Conservation (phyloP, 169 alveolate species). For the Babesia gibsoni region DNA sequence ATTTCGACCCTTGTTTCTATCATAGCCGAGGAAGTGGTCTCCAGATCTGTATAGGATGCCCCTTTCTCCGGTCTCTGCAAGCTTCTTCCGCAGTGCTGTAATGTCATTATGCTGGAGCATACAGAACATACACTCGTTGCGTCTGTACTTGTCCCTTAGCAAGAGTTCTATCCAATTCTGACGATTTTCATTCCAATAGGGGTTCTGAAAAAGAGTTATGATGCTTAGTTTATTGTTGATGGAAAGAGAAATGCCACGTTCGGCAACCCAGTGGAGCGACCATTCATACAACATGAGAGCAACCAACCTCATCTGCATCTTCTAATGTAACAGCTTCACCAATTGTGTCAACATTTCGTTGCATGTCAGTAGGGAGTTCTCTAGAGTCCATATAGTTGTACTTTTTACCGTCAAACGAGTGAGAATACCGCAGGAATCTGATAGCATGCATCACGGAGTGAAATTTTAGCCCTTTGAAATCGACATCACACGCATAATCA, state of each 20-base stretch:
- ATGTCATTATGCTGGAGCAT: neutral
- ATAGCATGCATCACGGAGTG: conserved; percentile 12
- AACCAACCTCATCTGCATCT: conserved; percentile 6
- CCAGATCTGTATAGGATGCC: neutral
- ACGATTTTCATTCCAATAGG: conserved; percentile 52
- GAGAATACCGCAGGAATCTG: conserved; percentile 25
- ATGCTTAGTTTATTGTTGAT: neutral
- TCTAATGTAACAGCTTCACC: neutral
- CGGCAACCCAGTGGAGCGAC: neutral
- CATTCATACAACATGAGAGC: neutral
- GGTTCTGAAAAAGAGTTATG: conserved; percentile 44
- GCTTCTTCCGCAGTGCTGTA: conserved; percentile 2
- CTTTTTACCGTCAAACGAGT: neutral
- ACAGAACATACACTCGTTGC: conserved; percentile 32
- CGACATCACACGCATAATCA: conserved; percentile 1
- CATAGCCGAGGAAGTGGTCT: conserved; percentile 58
- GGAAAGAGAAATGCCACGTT: neutral
- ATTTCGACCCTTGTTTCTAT: conserved; percentile 68
- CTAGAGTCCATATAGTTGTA: neutral
- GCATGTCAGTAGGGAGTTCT: neutral
- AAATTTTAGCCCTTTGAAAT: conserved; percentile 10
- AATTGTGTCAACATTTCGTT: neutral
- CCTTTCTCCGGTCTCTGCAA: conserved; percentile 43
- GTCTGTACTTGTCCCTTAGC: conserved; percentile 65
- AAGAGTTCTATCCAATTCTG: conserved; percentile 64